Percentiles rank a stretch among this genome's conserved stretches.
These are phyloP conservation scores for Fusarium cyanostomum DNA, from an alignment of 2,329 filamentous ascomycete species.

Conservation along the genomic window DNA sequence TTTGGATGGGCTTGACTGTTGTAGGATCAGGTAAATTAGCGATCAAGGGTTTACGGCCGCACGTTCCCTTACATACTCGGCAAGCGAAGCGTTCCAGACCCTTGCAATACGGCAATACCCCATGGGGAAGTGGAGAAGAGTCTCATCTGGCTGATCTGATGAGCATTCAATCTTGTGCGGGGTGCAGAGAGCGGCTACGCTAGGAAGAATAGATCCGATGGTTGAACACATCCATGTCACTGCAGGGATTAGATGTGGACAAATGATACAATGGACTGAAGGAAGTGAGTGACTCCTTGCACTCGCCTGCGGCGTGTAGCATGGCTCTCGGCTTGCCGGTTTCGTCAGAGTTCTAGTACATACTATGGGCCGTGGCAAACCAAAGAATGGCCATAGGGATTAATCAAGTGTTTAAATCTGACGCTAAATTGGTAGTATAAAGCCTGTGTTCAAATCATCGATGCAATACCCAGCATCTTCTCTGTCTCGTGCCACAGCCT, in stretches of 20 bases:
- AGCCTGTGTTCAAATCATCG: background rate
- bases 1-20: background rate
- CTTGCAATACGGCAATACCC: conserved; percentile 12
- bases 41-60: background rate
- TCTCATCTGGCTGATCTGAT: background rate
- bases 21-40: background rate
- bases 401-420: too few relatives aligned
- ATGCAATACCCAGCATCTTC: conserved; percentile 12
- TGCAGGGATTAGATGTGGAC: too few relatives aligned
- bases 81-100: background rate
- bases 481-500: conserved; percentile 29
- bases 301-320: too few relatives aligned
- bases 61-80: conserved; percentile 19
- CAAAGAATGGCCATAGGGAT: too few relatives aligned
- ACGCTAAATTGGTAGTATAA: too few relatives aligned
- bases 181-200: conserved; percentile 11
- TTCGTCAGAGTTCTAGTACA: too few relatives aligned
- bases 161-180: conserved; percentile 12
- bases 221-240: background rate
- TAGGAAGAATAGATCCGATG: conserved; percentile 27
- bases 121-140: conserved; percentile 20
- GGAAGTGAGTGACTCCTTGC: too few relatives aligned
- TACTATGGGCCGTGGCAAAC: too few relatives aligned
- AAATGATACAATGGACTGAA: too few relatives aligned
- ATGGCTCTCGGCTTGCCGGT: too few relatives aligned